Base-by-base conservation (phyloP, 2,329 filamentous ascomycete genomes). In the Curvularia hawaiiensis region DNA sequence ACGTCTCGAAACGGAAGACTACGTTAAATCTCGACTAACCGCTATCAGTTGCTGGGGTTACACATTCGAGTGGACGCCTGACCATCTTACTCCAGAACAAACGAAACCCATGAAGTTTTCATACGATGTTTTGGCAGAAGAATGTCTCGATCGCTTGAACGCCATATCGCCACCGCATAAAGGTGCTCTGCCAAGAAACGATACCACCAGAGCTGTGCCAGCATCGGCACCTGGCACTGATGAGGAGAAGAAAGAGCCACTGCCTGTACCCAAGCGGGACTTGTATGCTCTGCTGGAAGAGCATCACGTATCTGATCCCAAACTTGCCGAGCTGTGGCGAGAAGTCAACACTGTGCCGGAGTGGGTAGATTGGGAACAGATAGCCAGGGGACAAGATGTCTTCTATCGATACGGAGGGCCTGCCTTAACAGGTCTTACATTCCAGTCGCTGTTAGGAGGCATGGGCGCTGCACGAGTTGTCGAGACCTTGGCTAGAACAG, bases 361-460 rank as follows among this genome's bases (percentile, higher is more conserved):
- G 0, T 93, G 90, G 89, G 90, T 93, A 2, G 86, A 92, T 70
- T 93, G 89, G 90, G 83, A 83, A 2, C 89, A 92, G 69, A 88
- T 94, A 54, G 80, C 83, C 58, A 81, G 90, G 67, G 90, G 90
- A 0, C 90, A 94, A 71, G 85, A 90, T 64, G 84, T 92, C 0
- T 91, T 92, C 68, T 92, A 91, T 73, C 85, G 90, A 35, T 93
- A 92, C 73, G 89, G 85, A 18, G 86, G 85, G 0, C 85, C 88
- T 0, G 84, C 84, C 22, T 75, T 92, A 20, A 89, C 87, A 8
- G 86, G 76, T 44, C 82, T 88, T 46, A 84, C 86, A 9, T 90
- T 87, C 69, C 83, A 89, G 62, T 87, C 85, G 6, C 77, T 90
- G 0, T 78, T 91, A 2, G 88, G 88, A 4, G 88, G 88, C 3